Conservation (phyloP, 2,329 filamentous ascomycete genomes). For the Fusarium pininemorale region DNA sequence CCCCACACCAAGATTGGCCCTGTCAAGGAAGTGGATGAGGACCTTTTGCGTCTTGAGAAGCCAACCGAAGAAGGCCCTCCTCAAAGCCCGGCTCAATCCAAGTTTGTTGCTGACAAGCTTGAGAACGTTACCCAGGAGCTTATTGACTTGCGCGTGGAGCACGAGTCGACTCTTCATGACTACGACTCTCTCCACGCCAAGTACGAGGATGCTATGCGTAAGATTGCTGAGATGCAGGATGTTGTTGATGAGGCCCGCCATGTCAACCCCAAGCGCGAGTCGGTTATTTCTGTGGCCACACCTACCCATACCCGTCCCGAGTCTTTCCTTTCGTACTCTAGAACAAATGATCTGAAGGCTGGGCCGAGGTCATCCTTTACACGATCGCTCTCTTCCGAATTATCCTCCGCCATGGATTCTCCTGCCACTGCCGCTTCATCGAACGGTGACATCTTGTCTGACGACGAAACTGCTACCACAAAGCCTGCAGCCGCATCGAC, state of each 20-base stretch:
- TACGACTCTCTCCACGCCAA: slow-evolving; percentile 85
- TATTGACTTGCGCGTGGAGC: slow-evolving; percentile 87
- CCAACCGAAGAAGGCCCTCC: slow-evolving; percentile 46
- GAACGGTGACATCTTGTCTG: slow-evolving; percentile 60
- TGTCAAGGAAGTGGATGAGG: slow-evolving; percentile 48
- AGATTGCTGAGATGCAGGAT: slow-evolving; percentile 86
- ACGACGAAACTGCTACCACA: slow-evolving; percentile 55
- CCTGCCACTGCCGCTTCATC: slow-evolving; percentile 71
- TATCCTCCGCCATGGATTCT: slow-evolving; percentile 86
- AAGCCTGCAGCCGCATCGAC: slow-evolving; percentile 51
- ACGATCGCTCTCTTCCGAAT: slow-evolving; percentile 91
- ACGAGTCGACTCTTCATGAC: slow-evolving; percentile 83
- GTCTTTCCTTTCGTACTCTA: slow-evolving; percentile 85
- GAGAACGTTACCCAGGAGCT: slow-evolving; percentile 92
- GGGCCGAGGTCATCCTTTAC: slow-evolving; percentile 73
- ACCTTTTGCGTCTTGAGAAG: slow-evolving; percentile 25
- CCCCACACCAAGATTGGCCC: slow-evolving; percentile 43
- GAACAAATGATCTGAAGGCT: slow-evolving; percentile 76
- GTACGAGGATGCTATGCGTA: slow-evolving; percentile 87
- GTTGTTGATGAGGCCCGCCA: slow-evolving; percentile 81
- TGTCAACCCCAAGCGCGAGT: slow-evolving; percentile 63
- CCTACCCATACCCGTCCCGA: slow-evolving; percentile 67
- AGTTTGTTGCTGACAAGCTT: slow-evolving; percentile 90
- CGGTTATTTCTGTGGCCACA: slow-evolving; percentile 63
- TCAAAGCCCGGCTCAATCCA: slow-evolving; percentile 80